Base-by-base conservation (phyloP, 2,329 filamentous ascomycete species). In the Calcarisporium arbuscula region DNA sequence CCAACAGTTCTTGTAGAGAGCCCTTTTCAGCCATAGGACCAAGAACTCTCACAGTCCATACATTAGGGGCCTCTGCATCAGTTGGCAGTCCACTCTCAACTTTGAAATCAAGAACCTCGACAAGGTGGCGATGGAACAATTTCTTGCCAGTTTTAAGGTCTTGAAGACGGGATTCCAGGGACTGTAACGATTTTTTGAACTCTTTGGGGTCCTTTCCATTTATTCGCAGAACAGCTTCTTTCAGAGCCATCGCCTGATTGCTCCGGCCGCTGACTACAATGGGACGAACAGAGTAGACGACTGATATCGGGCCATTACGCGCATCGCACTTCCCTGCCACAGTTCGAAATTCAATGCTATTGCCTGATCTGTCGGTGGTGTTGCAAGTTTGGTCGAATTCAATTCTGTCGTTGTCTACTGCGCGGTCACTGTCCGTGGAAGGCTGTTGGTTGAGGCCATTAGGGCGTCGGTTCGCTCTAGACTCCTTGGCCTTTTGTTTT, bases 31-130 rank as follows among this genome's bases (percentile, higher is more conserved):
- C 84, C 48, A 85, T 73, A 30, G 89, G 83, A 27, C 74, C 80
- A 16, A 95, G 67, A 4, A 92, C 68, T 45, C 77, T 83, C 35
- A 94, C 72, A 19, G 78, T 82, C 83, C 86, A 94, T 39, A 57
- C 36, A 47, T 64, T 50, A 43, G 53, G 34, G 15, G 46, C 41
- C 8, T 49, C 44, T 10, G 56, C 53, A 32, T 70, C 61, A 25
- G 62, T 54, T 12, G 63, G 58, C 31, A 49, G 61, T 43, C 62
- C 63, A 28, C 72, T 66, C 51, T 82, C 70, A 41, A 95, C 83
- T 47, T 85, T 87, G 61, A 88, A 94, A 41, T 89, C 87, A 38
- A 94, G 68, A 23, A 96, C 69, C 32, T 84, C 78, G 28, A 92
- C 72, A 10, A 96, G 63, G 50, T 88, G 86, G 17, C 77, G 72